Evolutionary conservation across 495 filamentous ascomycete genomes (phyloP), one percentile per base, ranked within the genome.

Genomic region (Penicillium robsamsonii): DNA sequence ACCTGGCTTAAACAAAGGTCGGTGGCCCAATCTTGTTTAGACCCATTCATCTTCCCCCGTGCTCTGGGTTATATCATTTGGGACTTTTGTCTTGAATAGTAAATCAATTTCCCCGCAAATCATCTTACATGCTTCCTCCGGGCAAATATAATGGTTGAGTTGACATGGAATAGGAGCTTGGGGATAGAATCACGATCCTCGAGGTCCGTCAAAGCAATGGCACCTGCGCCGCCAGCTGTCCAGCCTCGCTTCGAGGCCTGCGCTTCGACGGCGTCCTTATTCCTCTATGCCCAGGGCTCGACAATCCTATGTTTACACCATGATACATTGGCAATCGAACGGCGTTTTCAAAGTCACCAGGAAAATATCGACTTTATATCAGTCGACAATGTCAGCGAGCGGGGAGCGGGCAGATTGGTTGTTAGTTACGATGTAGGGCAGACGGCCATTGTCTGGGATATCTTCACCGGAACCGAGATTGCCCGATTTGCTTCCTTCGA

Each of bases 401-500:
- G 86, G 49, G 91, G 91, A 35, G 84, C 87, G 1, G 93, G 93
- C 12, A 77, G 91, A 59, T 74, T 96, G 57, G 91, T 96, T 9
- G 89, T 97, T 46, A 97, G 92, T 75, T 95, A 96, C 61, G 94
- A 98, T 80, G 82, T 81, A 29, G 89, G 90, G 27, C 88, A 91
- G 72, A 96, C 90, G 5, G 92, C 92, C 2, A 96, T 97, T 64
- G 91, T 98, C 20, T 98, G 94, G 94, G 93, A 97, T 75, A 79
- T 96, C 31, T 84, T 96, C 71, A 96, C 91, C 0, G 94, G 94
- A 31, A 88, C 89, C 38, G 92, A 96, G 65, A 82, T 96, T 57
- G 87, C 94, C 17, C 81, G 92, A 46, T 97, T 97, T 71, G 86
- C 86, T 50, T 91, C 91, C 0, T 97, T 96, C 65, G 92, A 96